A percentile compares a stretch with the other conserved stretches of the same genome.
Evolutionary conservation across 768 basidiomycete genomes (phyloP).

Genomic region (Phlebiopsis flavidoalba): DNA sequence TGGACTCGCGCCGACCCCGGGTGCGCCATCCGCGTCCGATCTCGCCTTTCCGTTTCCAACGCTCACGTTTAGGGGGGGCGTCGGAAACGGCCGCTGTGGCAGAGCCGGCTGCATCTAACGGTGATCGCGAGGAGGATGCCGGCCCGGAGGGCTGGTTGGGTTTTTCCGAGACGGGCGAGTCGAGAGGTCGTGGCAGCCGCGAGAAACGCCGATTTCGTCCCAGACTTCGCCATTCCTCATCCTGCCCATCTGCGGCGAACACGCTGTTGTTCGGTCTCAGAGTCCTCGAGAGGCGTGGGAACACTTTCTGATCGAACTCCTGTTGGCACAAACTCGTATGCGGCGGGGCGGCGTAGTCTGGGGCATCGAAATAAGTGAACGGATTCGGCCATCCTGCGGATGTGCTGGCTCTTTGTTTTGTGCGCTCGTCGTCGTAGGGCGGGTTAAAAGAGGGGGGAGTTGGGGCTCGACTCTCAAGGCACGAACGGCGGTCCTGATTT

Average conservation of each 20-base stretch:
- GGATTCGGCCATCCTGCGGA: slow-evolving; percentile 9
- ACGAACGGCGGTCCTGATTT: background rate
- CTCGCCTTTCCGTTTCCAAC: background rate
- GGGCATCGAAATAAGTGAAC: slow-evolving; percentile 7
- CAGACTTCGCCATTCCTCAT: slow-evolving; percentile 48
- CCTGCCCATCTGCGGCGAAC: slow-evolving; percentile 21
- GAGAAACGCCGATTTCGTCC: slow-evolving; percentile 37
- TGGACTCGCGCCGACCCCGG: background rate
- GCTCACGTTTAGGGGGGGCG: background rate
- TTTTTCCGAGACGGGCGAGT: slow-evolving; percentile 3
- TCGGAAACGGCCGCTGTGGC: background rate
- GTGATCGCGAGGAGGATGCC: slow-evolving; percentile 3
- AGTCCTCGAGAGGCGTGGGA: slow-evolving; percentile 36
- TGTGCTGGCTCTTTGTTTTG: background rate
- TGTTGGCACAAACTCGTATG: slow-evolving; percentile 36
- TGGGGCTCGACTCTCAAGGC: background rate
- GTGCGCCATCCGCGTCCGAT: background rate
- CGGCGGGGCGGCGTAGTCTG: slow-evolving; percentile 29
- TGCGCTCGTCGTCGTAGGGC: background rate
- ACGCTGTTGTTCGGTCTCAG: slow-evolving; percentile 27
- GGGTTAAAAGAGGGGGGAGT: background rate
- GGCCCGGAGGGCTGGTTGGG: slow-evolving; percentile 1
- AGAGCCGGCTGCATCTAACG: background rate
- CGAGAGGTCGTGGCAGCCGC: slow-evolving; percentile 28
- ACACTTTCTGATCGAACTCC: slow-evolving; percentile 50